Evolutionary conservation across 768 basidiomycete genomes (phyloP).

Genomic region (Neoboletus magnificus): DNA sequence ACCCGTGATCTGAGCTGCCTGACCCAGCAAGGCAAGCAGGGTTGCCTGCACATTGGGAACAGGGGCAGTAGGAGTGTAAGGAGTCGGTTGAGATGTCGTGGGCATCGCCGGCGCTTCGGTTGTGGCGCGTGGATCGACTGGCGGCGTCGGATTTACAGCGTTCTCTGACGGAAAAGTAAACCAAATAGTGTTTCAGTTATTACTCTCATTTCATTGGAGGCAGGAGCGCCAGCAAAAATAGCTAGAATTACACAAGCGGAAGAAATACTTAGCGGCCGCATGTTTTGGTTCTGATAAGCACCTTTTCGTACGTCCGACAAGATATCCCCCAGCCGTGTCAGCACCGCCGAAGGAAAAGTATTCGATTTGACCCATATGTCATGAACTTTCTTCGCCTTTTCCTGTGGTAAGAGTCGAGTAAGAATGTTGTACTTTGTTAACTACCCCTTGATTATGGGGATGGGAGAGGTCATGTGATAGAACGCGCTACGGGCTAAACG

Average conservation of each 20-base stretch:
- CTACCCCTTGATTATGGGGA: conserved; percentile 30
- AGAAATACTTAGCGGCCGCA: conserved; percentile 82
- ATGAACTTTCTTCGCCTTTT: conserved; percentile 94
- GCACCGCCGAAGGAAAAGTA: conserved; percentile 79
- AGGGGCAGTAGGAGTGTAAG: conserved; percentile 25
- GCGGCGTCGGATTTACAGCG: conserved; percentile 37
- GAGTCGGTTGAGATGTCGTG: conserved; percentile 25
- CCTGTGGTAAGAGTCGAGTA: conserved; percentile 54
- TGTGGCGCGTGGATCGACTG: conserved; percentile 39
- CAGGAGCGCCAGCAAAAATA: conserved; percentile 41
- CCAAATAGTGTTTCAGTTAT: conserved; percentile 58
- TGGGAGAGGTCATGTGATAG: conserved; percentile 28
- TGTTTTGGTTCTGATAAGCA: conserved; percentile 68
- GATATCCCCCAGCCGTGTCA: conserved; percentile 69
- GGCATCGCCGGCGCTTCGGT: conserved; percentile 29
- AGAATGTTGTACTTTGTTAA: conserved; percentile 38
- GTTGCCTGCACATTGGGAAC: conserved; percentile 52
- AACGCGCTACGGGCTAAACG: conserved; percentile 20
- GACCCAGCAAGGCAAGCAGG: conserved; percentile 64
- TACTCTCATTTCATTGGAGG: conserved; percentile 53
- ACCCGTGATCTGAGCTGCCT: conserved; percentile 51
- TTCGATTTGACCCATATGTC: conserved; percentile 94
- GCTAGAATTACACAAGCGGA: conserved; percentile 64
- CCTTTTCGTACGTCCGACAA: conserved; percentile 74
- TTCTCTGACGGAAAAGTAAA: conserved; percentile 60